These are phyloP conservation scores for Apiospora malaysiana DNA, from an alignment of 2,329 filamentous ascomycete genomes.

Conservation along the genomic window DNA sequence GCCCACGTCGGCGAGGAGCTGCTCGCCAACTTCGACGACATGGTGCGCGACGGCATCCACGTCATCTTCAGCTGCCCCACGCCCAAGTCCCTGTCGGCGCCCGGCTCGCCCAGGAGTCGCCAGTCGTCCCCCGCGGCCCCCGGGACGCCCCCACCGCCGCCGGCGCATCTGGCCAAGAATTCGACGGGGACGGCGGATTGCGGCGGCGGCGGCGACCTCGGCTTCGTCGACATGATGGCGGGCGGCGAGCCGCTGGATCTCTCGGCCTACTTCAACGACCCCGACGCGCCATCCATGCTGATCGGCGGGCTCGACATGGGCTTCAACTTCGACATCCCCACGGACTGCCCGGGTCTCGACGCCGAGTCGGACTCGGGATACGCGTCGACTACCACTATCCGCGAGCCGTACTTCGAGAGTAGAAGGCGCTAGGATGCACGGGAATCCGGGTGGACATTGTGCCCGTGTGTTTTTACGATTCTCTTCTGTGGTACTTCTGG, in stretches of 20 bases:
- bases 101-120: conserved; percentile 2
- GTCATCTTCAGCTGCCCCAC: conserved; percentile 32
- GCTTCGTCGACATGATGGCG: conserved; percentile 21
- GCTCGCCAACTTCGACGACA: conserved; percentile 33
- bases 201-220: conserved; percentile 27
- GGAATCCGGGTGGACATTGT: background rate
- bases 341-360: conserved; percentile 28
- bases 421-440: background rate
- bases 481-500: background rate
- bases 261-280: conserved; percentile 27
- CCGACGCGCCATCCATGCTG: conserved; percentile 17
- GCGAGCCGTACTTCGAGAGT: conserved; percentile 19
- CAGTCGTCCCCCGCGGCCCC: conserved; percentile 9
- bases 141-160: conserved; percentile 28
- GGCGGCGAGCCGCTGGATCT: conserved; percentile 28
- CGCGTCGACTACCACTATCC: conserved; percentile 32
- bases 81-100: background rate
- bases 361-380: conserved; percentile 39
- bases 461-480: background rate
- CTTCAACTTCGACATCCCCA: conserved; percentile 27
- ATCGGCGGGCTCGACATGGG: conserved; percentile 20
- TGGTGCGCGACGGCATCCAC: conserved; percentile 34
- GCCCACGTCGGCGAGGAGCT: conserved; percentile 35
- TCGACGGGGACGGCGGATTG: conserved; percentile 20
- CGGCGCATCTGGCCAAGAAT: background rate